A percentile compares a stretch with the other conserved stretches of the same genome.
phyloP scores from a whole-genome alignment of 164 flowering plant species.

The Vitis rupestris region DNA sequence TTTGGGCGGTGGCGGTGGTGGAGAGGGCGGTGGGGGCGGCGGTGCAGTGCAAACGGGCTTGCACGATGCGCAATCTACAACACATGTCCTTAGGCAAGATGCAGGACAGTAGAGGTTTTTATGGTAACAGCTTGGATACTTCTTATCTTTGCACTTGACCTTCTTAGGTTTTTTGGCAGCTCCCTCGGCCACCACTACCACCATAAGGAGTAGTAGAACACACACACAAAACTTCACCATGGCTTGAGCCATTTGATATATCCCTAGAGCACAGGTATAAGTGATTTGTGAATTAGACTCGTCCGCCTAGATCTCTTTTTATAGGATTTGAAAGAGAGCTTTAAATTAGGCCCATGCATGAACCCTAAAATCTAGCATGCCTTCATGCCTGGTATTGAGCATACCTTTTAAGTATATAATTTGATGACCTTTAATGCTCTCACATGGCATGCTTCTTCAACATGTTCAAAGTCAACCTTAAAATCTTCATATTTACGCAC shows the following conservation, averaged over 20 bases:
- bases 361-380: too few species aligned
- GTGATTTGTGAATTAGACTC: too few species aligned
- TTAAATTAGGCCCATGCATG: too few species aligned
- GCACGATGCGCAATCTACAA: slow-evolving; percentile 28
- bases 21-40: slow-evolving; percentile 15
- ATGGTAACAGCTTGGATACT: slow-evolving; percentile 17
- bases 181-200: slow-evolving; percentile 6
- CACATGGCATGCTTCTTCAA: too few species aligned
- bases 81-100: slow-evolving; percentile 24
- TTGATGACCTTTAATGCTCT: too few species aligned
- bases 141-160: slow-evolving; percentile 30
- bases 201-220: slow-evolving; percentile 4
- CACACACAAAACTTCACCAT: slow-evolving; percentile 6
- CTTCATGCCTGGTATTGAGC: too few species aligned
- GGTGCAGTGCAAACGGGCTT: slow-evolving; percentile 24
- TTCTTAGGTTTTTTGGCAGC: slow-evolving; percentile 23
- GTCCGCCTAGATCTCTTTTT: too few species aligned
- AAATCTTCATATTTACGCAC: too few species aligned
- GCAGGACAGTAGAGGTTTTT: slow-evolving; percentile 21
- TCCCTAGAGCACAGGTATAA: background rate
- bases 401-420: too few species aligned
- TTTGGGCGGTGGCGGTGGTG: background rate
- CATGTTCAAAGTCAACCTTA: too few species aligned
- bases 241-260: background rate
- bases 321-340: too few species aligned